phyloP scores from a whole-genome alignment of 495 filamentous ascomycete genomes.

The Tuber indicum region DNA sequence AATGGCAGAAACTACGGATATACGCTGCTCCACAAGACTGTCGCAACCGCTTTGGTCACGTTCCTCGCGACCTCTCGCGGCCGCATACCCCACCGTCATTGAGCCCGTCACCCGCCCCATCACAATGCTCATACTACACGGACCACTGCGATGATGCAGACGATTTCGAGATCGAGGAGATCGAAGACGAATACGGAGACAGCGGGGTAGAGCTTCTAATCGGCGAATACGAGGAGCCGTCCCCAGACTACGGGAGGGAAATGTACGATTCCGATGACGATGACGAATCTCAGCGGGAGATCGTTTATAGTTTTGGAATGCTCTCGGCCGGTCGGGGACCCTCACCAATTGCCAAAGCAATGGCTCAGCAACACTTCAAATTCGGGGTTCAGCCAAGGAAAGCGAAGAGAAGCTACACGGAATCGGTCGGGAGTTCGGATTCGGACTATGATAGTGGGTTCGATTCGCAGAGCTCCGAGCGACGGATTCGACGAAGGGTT shows the following conservation, averaged over 20 bases:
- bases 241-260: slow-evolving; percentile 21
- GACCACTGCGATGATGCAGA: slow-evolving; percentile 17
- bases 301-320: slow-evolving; percentile 17
- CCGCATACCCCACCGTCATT: slow-evolving; percentile 10
- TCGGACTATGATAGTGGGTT: slow-evolving; percentile 25
- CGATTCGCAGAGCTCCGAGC: slow-evolving; percentile 15
- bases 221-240: slow-evolving; percentile 30
- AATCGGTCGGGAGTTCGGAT: slow-evolving; percentile 11
- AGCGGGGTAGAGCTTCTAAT: slow-evolving; percentile 21
- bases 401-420: slow-evolving; percentile 20
- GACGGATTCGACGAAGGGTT: slow-evolving; percentile 9
- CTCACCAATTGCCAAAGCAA: background rate
- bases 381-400: background rate
- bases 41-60: background rate
- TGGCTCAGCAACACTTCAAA: background rate
- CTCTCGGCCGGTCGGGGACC: slow-evolving; percentile 9
- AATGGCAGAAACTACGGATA: slow-evolving; percentile 21
- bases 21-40: background rate
- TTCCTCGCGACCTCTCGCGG: slow-evolving; percentile 8
- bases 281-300: slow-evolving; percentile 8
- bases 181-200: slow-evolving; percentile 14
- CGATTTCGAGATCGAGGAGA: slow-evolving; percentile 28
- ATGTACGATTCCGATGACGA: slow-evolving; percentile 25
- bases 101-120: slow-evolving; percentile 15
- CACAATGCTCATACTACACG: slow-evolving; percentile 9